Evolutionary conservation across 495 filamentous ascomycete species (phyloP).

Genomic region (Neurospora sp.): DNA sequence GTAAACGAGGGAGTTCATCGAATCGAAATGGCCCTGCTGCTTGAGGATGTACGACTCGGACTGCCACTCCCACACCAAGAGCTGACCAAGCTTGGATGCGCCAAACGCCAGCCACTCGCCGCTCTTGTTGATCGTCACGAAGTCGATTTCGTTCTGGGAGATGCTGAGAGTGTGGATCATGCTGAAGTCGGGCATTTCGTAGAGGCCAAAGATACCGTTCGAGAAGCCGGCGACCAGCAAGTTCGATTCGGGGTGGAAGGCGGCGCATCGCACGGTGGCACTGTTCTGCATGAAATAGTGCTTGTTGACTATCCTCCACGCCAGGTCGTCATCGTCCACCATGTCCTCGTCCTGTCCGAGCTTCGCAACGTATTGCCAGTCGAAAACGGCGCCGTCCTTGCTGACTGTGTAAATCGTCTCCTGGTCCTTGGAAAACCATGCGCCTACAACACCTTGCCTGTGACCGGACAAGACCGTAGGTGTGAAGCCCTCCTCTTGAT

Average conservation of each 20-base stretch:
- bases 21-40: constrained; percentile 93
- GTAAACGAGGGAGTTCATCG: constrained; percentile 89
- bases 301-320: constrained; percentile 78
- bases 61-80: constrained; percentile 99
- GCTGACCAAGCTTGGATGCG: constrained; percentile 87
- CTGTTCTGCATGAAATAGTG: constrained; percentile 90
- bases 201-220: constrained; percentile 83
- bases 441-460: constrained; percentile 71
- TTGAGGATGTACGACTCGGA: constrained; percentile 99
- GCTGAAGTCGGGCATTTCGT: constrained; percentile 96
- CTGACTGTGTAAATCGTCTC: constrained; percentile 54
- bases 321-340: constrained; percentile 45
- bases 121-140: constrained; percentile 80
- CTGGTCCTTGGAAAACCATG: constrained; percentile 89
- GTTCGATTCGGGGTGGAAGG: constrained; percentile 78
- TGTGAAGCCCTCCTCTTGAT: constrained; percentile 76
- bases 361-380: constrained; percentile 55
- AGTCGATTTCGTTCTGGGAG: constrained; percentile 91
- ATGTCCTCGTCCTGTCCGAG: constrained; percentile 51
- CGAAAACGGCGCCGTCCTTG: constrained; percentile 47
- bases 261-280: constrained; percentile 76
- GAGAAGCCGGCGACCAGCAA: constrained; percentile 89
- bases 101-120: constrained; percentile 98
- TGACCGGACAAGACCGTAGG: constrained; percentile 87
- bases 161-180: constrained; percentile 85